Base-by-base conservation (phyloP, 2,329 filamentous ascomycete species). In the Cladosporium sp. region DNA sequence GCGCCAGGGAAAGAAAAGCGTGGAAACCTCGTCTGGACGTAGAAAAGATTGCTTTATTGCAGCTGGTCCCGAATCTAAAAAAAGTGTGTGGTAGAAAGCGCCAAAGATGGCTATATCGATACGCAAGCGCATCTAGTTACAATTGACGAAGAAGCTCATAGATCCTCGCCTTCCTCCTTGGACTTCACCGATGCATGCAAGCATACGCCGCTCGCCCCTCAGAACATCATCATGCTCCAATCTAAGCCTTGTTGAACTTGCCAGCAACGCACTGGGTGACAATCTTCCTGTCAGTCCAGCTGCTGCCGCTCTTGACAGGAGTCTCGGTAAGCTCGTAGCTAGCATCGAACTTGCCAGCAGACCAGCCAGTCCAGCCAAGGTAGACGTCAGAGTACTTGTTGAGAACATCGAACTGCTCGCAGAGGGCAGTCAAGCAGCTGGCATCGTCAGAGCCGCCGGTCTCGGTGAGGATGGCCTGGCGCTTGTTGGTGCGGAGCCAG, bases 391-490 rank as follows among this genome's bases (percentile, higher is more conserved):
- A 67, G 59, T 73, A 70, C 62, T 68, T 65, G 60, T 74, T 74
- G 53, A 74, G 72, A 49, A 75, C 66, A 39, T 69, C 71, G 61
- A 74, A 76, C 58, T 76, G 68, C 65, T 72, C 63, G 68, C 79
- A 80, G 21, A 77, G 65, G 57, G 73, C 69, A 63, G 72, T 68
- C 65, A 78, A 64, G 63, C 77, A 79, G 30, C 72, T 72, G 28
- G 66, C 62, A 16, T 76, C 77, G 68, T 74, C 76, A 25, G 67
- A 66, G 1, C 79, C 79, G 54, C 79, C 79, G n/a, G 76, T 77
- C 72, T 81, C 79, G 7, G 78, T 76, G 25, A 80, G 67, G 26
- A 81, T 76, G 1, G 78, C 79, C 64, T 76, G 72, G 16, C 79
- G 70, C 28, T 73, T 72, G 67, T 80, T 78, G 26, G 68, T 68